Evolutionary conservation across 306 rosid genomes (phyloP), one percentile per base, ranked within the genome.

Genomic region (Quillaja saponaria): DNA sequence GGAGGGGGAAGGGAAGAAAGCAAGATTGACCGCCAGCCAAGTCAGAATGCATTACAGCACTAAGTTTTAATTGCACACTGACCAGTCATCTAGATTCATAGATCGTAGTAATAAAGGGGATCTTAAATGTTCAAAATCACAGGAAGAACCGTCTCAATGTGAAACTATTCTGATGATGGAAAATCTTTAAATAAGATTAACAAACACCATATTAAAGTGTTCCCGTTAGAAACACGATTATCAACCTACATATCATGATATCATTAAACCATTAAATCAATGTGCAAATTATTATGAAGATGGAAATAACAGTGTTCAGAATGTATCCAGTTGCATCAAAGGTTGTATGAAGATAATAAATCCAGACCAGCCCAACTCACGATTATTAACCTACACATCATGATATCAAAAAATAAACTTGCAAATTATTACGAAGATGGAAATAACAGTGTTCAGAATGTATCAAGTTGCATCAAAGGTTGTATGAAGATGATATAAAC

Each of bases 341-440:
- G 40, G 6, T 37, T 5, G 40, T 37, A 10, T 10, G 40, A 37
- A 5, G 10, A 37, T 37, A 5, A 37, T 37, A 9, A 37, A 18
- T 42, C 40, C 19, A 49, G 25, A 55, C 20, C 51, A 35, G 25
- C 37, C 33, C 46, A 15, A 49, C 33, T 6, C 13, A 21, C 17
- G 52, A 13, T 14, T 14, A 62, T 25, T 25, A 25, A 25, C 3
- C 31, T 25, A 25, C 31, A 25, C 4, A 25, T 25, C 2, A 25
- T 25, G n/a, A n/a, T n/a, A n/a, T n/a, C n/a, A n/a, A 31, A 13
- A 41, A 61, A 59, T 21, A 42, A 53, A 61, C 46, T 35, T 47
- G 7, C 50, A 48, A 60, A 50, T 3, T 1, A 20, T 51, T 12
- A 11, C 13, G 0, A 55, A 31, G 40, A 49, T 69, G 7, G 13